Conservation (phyloP, 163 green algal genomes). For the Chlorella variabilis region DNA sequence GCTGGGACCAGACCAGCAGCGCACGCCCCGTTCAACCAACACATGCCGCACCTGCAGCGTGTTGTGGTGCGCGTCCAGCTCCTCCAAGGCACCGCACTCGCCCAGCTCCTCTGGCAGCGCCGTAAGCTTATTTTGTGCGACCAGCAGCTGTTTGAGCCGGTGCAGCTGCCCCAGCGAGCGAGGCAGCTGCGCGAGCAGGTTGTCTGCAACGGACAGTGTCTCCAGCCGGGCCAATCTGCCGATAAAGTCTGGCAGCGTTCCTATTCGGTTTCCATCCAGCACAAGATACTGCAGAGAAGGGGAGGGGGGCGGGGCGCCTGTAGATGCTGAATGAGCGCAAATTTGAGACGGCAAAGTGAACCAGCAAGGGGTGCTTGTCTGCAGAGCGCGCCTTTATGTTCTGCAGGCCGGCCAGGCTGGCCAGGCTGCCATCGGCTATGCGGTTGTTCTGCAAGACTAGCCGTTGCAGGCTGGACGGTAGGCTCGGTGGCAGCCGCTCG, state of each 20-base stretch:
- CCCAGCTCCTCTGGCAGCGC: constrained; percentile 48
- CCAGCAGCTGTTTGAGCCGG: constrained; percentile 60
- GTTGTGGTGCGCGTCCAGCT: constrained; percentile 53
- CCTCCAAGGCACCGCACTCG: constrained; percentile 43
- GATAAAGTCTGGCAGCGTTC: constrained; percentile 47
- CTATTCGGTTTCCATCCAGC: constrained; percentile 60
- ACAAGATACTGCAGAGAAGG: constrained; percentile 59
- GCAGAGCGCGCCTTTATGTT: constrained; percentile 46
- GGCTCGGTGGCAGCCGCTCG: constrained; percentile 29
- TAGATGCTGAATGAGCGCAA: neutral
- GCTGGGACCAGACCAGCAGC: no score
- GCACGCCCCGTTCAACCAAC: no score
- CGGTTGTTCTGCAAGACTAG: constrained; percentile 64
- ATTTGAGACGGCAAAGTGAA: constrained; percentile 48
- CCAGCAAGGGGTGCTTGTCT: constrained; percentile 36
- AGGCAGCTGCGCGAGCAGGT: constrained; percentile 49
- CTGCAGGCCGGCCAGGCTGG: constrained; percentile 51
- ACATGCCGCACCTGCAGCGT: constrained; percentile 39
- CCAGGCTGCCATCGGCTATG: constrained; percentile 31
- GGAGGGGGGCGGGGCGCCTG: no score
- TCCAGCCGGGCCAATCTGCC: constrained; percentile 47
- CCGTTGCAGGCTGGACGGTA: constrained; percentile 40
- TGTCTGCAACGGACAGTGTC: constrained; percentile 38
- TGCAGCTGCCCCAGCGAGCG: constrained; percentile 40
- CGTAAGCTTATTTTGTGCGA: constrained; percentile 55